Percentiles rank a stretch among this genome's conserved stretches.
Conservation (phyloP, 495 filamentous ascomycete species). For the Aspergillus hancockii region DNA sequence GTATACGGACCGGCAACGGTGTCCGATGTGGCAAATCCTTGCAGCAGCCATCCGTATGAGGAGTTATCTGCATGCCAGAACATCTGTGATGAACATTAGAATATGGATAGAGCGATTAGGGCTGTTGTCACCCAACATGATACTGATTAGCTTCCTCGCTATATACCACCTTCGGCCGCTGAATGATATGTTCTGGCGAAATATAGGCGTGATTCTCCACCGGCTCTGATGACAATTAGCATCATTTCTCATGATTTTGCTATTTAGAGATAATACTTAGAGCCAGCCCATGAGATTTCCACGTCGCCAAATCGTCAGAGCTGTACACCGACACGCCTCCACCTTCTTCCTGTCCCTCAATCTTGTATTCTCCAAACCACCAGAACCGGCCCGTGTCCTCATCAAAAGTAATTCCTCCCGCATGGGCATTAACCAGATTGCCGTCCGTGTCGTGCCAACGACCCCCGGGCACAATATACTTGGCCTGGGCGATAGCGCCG, state of each 20-base stretch:
- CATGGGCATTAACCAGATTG: slow-evolving; percentile 26
- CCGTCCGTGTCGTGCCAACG: slow-evolving; percentile 30
- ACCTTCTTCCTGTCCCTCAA: slow-evolving; percentile 25
- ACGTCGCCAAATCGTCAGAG: slow-evolving; percentile 26
- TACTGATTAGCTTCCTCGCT: slow-evolving; percentile 24
- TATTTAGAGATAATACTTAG: slow-evolving; percentile 15
- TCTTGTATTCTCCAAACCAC: slow-evolving; percentile 33
- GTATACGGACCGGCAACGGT: slow-evolving; percentile 23
- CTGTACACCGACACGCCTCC: slow-evolving; percentile 30
- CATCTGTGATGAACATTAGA: slow-evolving; percentile 22
- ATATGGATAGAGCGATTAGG: too few relatives aligned
- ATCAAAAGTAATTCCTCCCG: slow-evolving; percentile 24
- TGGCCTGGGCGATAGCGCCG: slow-evolving; percentile 11
- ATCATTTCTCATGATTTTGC: too few relatives aligned
- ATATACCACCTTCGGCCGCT: slow-evolving; percentile 31
- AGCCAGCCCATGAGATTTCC: slow-evolving; percentile 24
- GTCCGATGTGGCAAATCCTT: slow-evolving; percentile 26
- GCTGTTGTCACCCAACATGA: slow-evolving; percentile 23
- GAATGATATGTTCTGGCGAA: slow-evolving; percentile 24
- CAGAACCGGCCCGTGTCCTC: slow-evolving; percentile 25
- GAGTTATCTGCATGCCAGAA: slow-evolving; percentile 34
- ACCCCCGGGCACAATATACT: slow-evolving; percentile 29
- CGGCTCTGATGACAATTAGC: too few relatives aligned
- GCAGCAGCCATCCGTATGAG: slow-evolving; percentile 27
- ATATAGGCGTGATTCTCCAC: slow-evolving; percentile 27